Conservation (phyloP, 192 early-diverging fungal genomes). For the Chytriomyces sp. region DNA sequence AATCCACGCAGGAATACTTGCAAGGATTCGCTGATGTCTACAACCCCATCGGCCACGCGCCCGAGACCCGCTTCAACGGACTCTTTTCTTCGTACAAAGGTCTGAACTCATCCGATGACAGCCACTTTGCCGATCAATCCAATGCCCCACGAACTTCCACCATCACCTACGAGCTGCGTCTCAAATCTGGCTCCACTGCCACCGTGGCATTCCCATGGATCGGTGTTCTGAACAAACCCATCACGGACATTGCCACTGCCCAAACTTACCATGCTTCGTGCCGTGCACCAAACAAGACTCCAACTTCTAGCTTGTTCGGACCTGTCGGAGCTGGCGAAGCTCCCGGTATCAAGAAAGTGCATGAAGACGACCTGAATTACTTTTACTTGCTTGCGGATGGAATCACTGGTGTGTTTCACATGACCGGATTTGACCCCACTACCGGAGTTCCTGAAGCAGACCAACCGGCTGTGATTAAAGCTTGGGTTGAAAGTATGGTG, state of each 20-base stretch:
- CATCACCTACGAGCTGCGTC: not conserved
- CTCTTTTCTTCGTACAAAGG: conserved; percentile 10
- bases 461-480: not conserved
- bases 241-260: not conserved
- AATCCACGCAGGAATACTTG: conserved; percentile 7
- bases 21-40: conserved; percentile 28
- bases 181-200: not conserved
- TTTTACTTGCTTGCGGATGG: not conserved
- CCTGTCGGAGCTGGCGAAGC: not conserved
- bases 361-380: not conserved
- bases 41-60: not conserved
- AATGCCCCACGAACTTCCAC: not conserved
- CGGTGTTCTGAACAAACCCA: not conserved
- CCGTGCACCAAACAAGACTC: not conserved
- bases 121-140: not conserved
- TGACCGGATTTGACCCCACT: not conserved
- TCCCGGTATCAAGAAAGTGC: not conserved
- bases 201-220: conserved; percentile 2
- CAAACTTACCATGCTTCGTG: not conserved
- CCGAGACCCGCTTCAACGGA: conserved; percentile 29
- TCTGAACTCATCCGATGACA: not conserved
- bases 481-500: conserved; percentile 32
- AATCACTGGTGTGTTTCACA: conserved; percentile 2
- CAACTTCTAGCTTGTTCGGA: not conserved
- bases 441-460: not conserved